Evolutionary conservation across 257 asterid species (phyloP), one percentile per base, ranked within the genome.

Genomic region (Misopates orontium): DNA sequence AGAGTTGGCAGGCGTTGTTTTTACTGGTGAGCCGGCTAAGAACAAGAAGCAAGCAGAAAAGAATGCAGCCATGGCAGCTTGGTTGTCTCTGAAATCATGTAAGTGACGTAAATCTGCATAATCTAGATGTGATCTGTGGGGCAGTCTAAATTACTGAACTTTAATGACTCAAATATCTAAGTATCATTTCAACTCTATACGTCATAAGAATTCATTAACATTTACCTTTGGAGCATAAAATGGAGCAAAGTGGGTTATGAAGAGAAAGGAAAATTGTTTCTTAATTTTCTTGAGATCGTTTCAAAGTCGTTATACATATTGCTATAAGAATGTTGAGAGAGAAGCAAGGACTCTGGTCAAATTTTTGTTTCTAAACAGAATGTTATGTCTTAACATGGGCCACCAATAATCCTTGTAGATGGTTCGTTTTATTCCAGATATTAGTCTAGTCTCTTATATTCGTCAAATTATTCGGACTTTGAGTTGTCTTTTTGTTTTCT

Each of bases 31-130:
- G 69, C 90, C 87, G 12, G 92, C 88, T 61, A 88, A 84, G 79
- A 88, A 82, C 84, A 88, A 88, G 81, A 88, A 88, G 71, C 96
- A 88, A 77, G 96, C 96, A 49, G 91, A 88, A 75, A 88, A 88
- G 66, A 85, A 83, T 73, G 96, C 95, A 0, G 96, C 96, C 80
- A 84, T 88, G 88, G 78, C 86, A 50, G 96, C 95, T 76, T 88
- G 96, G 96, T 73, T 82, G 75, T 75, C 96, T 67, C 83, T 88
- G 66, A 88, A 86, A 81, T 66, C 87, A 67, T 67, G 95, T 88
- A 80, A 56, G 85, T 42, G 50, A 47, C 39, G 72, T 24, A 55
- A 68, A 56, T 55, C 62, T 11, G 18, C 65, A 60, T 32, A 36
- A 65, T 56, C 45, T 71, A 14, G 42, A 53, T 56, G 57, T 25